These are phyloP conservation scores for Claviceps sp. DNA, from an alignment of 2,329 filamentous ascomycete species.

Conservation along the genomic window DNA sequence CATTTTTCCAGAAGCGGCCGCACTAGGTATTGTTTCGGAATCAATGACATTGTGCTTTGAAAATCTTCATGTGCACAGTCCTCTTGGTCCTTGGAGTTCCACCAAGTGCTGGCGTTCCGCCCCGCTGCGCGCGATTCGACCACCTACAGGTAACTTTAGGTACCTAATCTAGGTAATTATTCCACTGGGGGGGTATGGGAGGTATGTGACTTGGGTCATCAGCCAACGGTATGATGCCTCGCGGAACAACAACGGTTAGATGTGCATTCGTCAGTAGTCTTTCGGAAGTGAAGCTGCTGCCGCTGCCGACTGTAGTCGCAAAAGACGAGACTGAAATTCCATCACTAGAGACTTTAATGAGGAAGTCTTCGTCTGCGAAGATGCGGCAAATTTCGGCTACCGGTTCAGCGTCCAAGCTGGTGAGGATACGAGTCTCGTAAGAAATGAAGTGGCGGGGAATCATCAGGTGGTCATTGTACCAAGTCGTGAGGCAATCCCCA, in stretches of 20 bases:
- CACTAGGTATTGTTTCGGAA: not conserved
- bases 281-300: not conserved
- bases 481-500: not conserved
- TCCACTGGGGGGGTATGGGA: no score
- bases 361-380: slow-evolving; percentile 3
- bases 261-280: not conserved
- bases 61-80: not conserved
- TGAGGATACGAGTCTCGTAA: not conserved
- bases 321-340: slow-evolving; percentile 2
- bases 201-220: no score
- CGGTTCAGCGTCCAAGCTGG: no score
- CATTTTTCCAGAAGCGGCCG: not conserved
- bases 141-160: no score
- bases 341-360: not conserved
- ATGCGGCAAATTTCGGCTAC: not conserved
- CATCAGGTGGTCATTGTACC: not conserved
- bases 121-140: no score
- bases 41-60: not conserved
- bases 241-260: no score
- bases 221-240: not conserved
- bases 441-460: not conserved
- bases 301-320: not conserved
- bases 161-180: no score
- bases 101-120: no score
- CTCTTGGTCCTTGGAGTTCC: not conserved